A percentile compares a stretch with the other conserved stretches of the same genome.
These are phyloP conservation scores for Nosema muscidifuracis DNA, from an alignment of 371 early-diverging fungal genomes.

Conservation along the genomic window DNA sequence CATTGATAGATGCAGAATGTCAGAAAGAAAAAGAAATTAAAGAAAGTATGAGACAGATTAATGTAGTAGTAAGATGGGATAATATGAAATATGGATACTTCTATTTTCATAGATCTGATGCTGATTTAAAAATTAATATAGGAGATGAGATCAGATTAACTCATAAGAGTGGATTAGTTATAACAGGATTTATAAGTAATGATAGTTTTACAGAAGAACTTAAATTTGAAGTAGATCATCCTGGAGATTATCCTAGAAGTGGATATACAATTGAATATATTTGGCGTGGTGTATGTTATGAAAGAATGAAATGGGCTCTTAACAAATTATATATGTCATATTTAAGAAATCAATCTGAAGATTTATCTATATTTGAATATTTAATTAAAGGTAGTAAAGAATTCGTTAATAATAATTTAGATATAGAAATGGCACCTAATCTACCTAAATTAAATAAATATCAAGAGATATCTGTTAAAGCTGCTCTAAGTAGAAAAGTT, in stretches of 20 bases:
- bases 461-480: constrained; percentile 81
- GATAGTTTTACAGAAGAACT: constrained; percentile 89
- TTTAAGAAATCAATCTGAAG: constrained; percentile 66
- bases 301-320: constrained; percentile 61
- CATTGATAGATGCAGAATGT: constrained; percentile 86
- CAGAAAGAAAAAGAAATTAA: constrained; percentile 83
- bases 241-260: constrained; percentile 75
- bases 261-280: constrained; percentile 93
- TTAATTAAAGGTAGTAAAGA: constrained; percentile 71
- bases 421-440: constrained; percentile 70
- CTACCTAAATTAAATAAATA: constrained; percentile 90
- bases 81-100: constrained; percentile 82
- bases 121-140: constrained; percentile 80
- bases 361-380: constrained; percentile 79
- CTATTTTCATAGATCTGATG: constrained; percentile 77
- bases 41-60: constrained; percentile 86
- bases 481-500: constrained; percentile 76
- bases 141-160: constrained; percentile 84
- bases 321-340: constrained; percentile 25
- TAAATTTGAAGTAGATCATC: constrained; percentile 72
- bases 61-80: constrained; percentile 85
- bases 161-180: constrained; percentile 75
- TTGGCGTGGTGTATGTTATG: constrained; percentile 91
- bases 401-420: constrained; percentile 79
- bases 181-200: constrained; percentile 71